Evolutionary conservation across 1,284 basidiomycete species (phyloP), one percentile per base, ranked within the genome.

Genomic region (Puccinia brachypodii): DNA sequence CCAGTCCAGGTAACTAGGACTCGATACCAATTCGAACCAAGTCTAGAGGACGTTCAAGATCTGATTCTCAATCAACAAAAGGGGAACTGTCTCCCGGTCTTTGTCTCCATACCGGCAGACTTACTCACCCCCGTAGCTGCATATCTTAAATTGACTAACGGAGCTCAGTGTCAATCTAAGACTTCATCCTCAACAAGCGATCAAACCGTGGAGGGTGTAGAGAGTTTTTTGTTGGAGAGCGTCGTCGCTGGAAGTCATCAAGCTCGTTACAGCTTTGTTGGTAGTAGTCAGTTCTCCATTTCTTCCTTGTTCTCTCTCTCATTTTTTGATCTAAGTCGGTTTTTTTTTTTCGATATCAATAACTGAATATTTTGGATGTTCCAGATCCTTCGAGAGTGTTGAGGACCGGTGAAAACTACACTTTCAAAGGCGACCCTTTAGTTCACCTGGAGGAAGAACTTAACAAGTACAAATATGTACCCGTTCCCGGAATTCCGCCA

Each of bases 111-210:
- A 9, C 95, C 97, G 33, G 95, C 95, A 80, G 97, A 99, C 87
- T 91, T 98, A 82, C 90, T 99, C 83, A 99, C 97, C 16, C 97
- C 97, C 86, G 96, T 96, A 85, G 94, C 95, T 87, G 96, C 97
- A 19, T 99, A 98, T 87, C 91, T 99, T 75, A 92, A 95, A 82
- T 90, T 99, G 83, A 92, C 96, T 7, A 91, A 96, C 85, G 94
- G 95, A 84, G 94, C 94, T 3, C 71, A 64, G 62, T 71, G 44
- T 81, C 31, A 83, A 83, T 25, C 83, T 83, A 36, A 44, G n/a
- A 84, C 50, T 84, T 84, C 58, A 85, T 87, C 83, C 83, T 87
- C 76, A 85, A 84, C 77, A 84, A 87, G 77, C 36, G 53, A 44
- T 73, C 66, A 71, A 25, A 50, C 25, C 38, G 69, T 80, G n/a